phyloP scores from a whole-genome alignment of 1,284 basidiomycete species.

The Naganishia cerealis region DNA sequence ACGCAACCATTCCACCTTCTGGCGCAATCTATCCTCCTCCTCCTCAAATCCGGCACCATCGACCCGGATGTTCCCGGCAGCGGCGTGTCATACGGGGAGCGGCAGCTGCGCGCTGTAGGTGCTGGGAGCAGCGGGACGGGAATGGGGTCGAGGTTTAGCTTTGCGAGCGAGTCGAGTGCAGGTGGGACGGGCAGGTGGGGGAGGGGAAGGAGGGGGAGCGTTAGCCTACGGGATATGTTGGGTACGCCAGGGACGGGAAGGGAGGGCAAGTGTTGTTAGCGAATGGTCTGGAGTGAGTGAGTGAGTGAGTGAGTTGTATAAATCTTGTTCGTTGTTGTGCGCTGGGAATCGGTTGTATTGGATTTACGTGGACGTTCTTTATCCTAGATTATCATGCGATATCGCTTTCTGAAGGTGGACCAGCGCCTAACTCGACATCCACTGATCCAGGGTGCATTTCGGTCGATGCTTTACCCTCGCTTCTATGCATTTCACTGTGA shows the following conservation, averaged over 20 bases:
- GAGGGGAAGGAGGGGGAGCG: conserved; percentile 38
- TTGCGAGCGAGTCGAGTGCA: conserved; percentile 31
- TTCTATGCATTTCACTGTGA: too few species aligned
- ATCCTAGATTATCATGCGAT: too few species aligned
- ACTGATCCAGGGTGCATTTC: too few species aligned
- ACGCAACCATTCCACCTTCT: conserved; percentile 89
- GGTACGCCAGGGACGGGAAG: conserved; percentile 34
- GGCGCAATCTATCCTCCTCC: conserved; percentile 83
- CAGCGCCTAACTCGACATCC: too few species aligned
- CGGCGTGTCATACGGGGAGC: conserved; percentile 93
- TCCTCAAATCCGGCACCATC: conserved; percentile 84
- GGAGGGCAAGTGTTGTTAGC: conserved; percentile 44
- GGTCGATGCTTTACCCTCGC: too few species aligned
- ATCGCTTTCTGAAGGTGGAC: too few species aligned
- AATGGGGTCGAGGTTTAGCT: conserved; percentile 56
- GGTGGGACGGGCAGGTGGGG: conserved; percentile 12
- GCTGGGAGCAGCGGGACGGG: conserved; percentile 40
- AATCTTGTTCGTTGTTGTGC: background rate
- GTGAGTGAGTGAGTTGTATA: conserved; percentile 12
- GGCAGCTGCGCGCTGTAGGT: conserved; percentile 77
- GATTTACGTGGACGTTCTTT: too few species aligned
- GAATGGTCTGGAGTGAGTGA: background rate
- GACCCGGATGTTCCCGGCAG: conserved; percentile 91
- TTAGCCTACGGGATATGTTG: conserved; percentile 49
- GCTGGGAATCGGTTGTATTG: too few species aligned